Base-by-base conservation (phyloP, 1,284 basidiomycete genomes). In the Gomphus sp. region DNA sequence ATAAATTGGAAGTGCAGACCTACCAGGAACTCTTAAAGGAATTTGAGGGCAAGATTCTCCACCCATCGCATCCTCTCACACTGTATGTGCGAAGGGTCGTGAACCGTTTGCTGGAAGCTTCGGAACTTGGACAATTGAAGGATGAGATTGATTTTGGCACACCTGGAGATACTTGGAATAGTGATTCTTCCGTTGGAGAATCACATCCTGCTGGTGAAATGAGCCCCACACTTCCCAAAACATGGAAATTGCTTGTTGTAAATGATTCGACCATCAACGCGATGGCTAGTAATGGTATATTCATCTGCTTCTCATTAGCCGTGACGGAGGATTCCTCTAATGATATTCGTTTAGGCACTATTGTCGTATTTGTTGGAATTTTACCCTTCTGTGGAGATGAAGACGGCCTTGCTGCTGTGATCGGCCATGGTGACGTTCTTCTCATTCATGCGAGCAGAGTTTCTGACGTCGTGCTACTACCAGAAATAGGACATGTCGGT, bases 281-380 rank as follows among this genome's bases (percentile, higher is more conserved):
- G 0, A 84, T 89, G 69, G 91, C 90, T 3, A 72, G 80, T 2
- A 89, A 88, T 43, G 89, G 89, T 84, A 56, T 59, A 10, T 11
- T 12, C 12, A 18, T 49, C 33, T 47, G 6, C 4, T 33, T 47
- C 43, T 47, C 36, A 55, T 37, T 14, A 22, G 1, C 37, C 6
- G 9, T 39, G 14, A 41, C 47, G n/a, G 12, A 16, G 28, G 47
- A 25, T 16, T 43, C 4, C 50, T 44, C 52, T 28, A 3, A 65
- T 62, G 50, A 60, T 62, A 16, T 57, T 48, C 2, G 12, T 47
- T 43, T 62, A 77, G 85, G 86, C 4, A 84, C 83, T 64, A 88
- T 97, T 63, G 82, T 95, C 55, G 90, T 98, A 2, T 97, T 92
- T 65, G 93, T 90, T 0, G 94, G 94, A 0, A 92, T 98, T 54